phyloP scores from a whole-genome alignment of 2,329 filamentous ascomycete species.

The Phialocephala sp. region DNA sequence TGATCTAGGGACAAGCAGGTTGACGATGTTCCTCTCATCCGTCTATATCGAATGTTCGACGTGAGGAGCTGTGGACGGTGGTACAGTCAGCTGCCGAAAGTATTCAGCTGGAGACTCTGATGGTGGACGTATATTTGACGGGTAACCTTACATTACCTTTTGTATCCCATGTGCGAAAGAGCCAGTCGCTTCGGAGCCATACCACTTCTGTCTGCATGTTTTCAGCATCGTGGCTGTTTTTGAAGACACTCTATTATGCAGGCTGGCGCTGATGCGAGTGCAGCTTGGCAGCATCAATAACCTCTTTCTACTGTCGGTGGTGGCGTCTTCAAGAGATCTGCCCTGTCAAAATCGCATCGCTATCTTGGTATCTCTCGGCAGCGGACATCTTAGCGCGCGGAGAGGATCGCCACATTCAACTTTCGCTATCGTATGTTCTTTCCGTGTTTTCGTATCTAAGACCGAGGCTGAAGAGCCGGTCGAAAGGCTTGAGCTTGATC shows the following conservation, averaged over 20 bases:
- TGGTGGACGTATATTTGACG: neutral
- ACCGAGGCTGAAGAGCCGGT: neutral
- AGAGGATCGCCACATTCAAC: neutral
- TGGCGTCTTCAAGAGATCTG: neutral
- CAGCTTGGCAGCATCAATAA: neutral
- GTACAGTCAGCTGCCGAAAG: neutral
- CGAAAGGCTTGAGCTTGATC: neutral
- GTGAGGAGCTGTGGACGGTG: neutral
- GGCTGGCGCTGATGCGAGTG: neutral
- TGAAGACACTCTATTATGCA: neutral
- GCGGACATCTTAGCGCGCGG: neutral
- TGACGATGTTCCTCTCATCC: neutral
- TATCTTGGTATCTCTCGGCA: neutral
- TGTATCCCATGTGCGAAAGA: neutral
- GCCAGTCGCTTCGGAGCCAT: neutral
- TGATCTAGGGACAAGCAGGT: neutral
- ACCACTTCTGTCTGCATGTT: neutral
- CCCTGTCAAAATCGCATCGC: neutral
- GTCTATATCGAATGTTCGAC: neutral
- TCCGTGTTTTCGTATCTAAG: too few relatives aligned
- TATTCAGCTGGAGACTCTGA: neutral
- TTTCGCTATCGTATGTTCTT: neutral
- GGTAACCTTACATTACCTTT: neutral
- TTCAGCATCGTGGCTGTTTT: neutral
- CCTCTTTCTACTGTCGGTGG: neutral